These are phyloP conservation scores for Fusarium odoratissimum DNA, from an alignment of 2,329 filamentous ascomycete species.

Conservation along the genomic window DNA sequence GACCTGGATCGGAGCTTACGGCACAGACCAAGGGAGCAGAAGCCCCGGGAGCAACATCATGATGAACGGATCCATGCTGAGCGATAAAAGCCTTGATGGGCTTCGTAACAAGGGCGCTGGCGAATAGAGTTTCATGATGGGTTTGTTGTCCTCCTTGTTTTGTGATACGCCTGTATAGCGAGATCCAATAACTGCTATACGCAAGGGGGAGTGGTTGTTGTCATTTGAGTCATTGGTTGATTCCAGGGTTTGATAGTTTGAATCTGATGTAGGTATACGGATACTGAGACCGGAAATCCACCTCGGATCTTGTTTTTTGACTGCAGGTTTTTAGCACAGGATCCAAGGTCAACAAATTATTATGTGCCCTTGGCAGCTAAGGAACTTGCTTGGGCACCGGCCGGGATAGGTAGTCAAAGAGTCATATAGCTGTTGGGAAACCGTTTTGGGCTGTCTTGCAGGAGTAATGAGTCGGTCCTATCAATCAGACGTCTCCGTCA, in stretches of 20 bases:
- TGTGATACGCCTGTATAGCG: conserved; percentile 1
- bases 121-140: conserved; percentile 29
- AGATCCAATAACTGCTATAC: conserved; percentile 12
- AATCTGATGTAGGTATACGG: conserved; percentile 18
- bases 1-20: conserved; percentile 59
- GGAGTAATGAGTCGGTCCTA: conserved; percentile 36
- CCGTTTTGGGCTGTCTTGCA: conserved; percentile 22
- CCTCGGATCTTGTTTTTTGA: conserved; percentile 18
- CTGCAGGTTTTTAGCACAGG: conserved; percentile 21
- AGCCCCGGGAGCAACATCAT: conserved; percentile 34
- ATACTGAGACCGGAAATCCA: conserved; percentile 23
- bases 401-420: conserved; percentile 31
- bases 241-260: conserved; percentile 14
- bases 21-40: conserved; percentile 40
- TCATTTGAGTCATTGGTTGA: conserved; percentile 34
- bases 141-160: conserved; percentile 1
- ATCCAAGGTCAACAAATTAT: conserved; percentile 8
- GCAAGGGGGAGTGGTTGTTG: conserved; percentile 29
- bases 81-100: conserved; percentile 20
- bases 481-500: conserved; percentile 29
- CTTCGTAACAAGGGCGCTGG: conserved; percentile 17
- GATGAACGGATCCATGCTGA: conserved; percentile 23
- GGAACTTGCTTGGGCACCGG: conserved; percentile 21
- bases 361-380: conserved; percentile 13
- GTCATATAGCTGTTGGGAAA: conserved; percentile 35